Evolutionary conservation across 164 flowering plant genomes (phyloP).

Genomic region (Amborella trichopoda): DNA sequence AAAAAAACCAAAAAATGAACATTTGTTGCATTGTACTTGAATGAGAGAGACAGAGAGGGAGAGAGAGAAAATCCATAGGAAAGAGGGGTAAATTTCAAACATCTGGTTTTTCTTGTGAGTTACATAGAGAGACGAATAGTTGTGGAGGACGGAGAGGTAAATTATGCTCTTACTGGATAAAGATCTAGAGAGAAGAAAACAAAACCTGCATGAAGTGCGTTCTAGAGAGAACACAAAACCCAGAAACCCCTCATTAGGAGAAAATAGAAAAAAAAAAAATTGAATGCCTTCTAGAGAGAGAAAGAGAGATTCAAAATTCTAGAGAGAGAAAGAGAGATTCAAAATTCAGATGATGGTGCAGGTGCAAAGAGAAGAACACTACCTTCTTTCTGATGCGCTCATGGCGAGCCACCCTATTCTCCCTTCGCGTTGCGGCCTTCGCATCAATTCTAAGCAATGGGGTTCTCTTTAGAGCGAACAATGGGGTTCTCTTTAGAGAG

Average conservation of each 20-base stretch:
- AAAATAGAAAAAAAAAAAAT: background rate
- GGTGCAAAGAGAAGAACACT: background rate
- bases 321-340: background rate
- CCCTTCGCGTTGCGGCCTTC: slow-evolving; percentile 35
- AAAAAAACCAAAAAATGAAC: background rate
- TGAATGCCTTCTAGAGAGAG: background rate
- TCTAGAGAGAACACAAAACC: too few relatives aligned
- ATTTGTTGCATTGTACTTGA: background rate
- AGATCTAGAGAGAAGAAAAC: too few relatives aligned
- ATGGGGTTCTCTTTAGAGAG: slow-evolving; percentile 1
- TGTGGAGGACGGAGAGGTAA: too few relatives aligned
- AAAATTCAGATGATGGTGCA: too few relatives aligned
- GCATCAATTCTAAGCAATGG: slow-evolving; percentile 22
- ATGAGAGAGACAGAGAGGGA: too few relatives aligned
- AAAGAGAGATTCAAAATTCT: background rate
- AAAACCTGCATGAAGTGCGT: too few relatives aligned
- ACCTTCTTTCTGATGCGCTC: slow-evolving; percentile 81
- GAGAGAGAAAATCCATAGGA: background rate
- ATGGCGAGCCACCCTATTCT: slow-evolving; percentile 68
- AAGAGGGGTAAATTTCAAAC: too few relatives aligned
- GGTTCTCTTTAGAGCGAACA: background rate
- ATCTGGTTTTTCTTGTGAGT: too few relatives aligned
- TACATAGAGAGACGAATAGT: too few relatives aligned
- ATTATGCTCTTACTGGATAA: too few relatives aligned
- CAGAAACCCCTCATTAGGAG: background rate